Percentiles rank a stretch among this genome's conserved stretches.
phyloP scores from a whole-genome alignment of 495 filamentous ascomycete genomes.

The Penicillium cataractarum region DNA sequence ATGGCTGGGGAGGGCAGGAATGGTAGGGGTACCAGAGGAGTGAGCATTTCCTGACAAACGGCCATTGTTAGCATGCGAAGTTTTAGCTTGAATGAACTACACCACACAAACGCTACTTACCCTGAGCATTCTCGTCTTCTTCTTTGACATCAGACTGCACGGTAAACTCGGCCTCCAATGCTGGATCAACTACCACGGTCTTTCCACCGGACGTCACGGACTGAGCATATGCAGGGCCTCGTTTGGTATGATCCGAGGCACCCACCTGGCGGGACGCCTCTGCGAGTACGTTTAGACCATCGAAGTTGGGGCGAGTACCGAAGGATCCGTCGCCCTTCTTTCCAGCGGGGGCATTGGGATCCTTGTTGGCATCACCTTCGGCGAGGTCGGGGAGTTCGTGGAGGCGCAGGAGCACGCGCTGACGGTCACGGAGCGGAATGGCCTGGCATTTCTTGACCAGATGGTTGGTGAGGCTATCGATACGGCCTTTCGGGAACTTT shows the following conservation, averaged over 20 bases:
- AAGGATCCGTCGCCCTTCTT: slow-evolving; percentile 44
- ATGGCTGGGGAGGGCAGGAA: slow-evolving; percentile 41
- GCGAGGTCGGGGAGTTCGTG: slow-evolving; percentile 51
- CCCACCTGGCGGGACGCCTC: slow-evolving; percentile 78
- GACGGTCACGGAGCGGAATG: slow-evolving; percentile 66
- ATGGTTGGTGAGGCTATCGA: slow-evolving; percentile 77
- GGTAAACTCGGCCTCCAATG: slow-evolving; percentile 51
- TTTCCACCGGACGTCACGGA: slow-evolving; percentile 52
- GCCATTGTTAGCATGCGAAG: slow-evolving; percentile 22
- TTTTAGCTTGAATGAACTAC: not conserved
- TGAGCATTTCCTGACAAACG: slow-evolving; percentile 35
- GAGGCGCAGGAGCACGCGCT: slow-evolving; percentile 64
- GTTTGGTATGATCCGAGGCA: slow-evolving; percentile 50
- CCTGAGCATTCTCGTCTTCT: slow-evolving; percentile 33
- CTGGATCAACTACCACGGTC: slow-evolving; percentile 52
- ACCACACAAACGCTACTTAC: slow-evolving; percentile 11
- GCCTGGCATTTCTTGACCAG: slow-evolving; percentile 81
- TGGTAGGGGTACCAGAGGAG: slow-evolving; percentile 30
- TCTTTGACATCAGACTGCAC: slow-evolving; percentile 37
- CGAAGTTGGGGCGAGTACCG: slow-evolving; percentile 61
- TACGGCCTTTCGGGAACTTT: slow-evolving; percentile 80
- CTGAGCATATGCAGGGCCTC: slow-evolving; percentile 46
- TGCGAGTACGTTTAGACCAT: slow-evolving; percentile 77
- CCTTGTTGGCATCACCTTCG: slow-evolving; percentile 37
- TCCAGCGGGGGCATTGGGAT: slow-evolving; percentile 36